These are phyloP conservation scores for Lizonia empirigonia DNA, from an alignment of 2,329 filamentous ascomycete genomes.

Conservation along the genomic window DNA sequence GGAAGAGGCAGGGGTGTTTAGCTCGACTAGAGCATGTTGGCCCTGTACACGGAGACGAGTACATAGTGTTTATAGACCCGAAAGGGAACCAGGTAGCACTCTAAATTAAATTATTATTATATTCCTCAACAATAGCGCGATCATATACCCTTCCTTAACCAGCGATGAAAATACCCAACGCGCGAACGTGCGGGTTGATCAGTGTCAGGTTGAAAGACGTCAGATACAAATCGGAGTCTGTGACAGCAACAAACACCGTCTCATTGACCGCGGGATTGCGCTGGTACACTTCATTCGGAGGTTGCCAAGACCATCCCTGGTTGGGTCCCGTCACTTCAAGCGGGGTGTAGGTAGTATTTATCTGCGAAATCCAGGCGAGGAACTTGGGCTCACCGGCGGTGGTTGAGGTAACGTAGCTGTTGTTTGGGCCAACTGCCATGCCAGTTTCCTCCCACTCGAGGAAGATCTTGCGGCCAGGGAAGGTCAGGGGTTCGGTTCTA, in stretches of 20 bases:
- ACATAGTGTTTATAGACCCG: no score
- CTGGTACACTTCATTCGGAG: slow-evolving; percentile 68
- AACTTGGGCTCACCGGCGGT: slow-evolving; percentile 66
- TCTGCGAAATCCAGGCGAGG: slow-evolving; percentile 77
- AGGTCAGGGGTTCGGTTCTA: slow-evolving; percentile 72
- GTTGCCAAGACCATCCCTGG: slow-evolving; percentile 72
- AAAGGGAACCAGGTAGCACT: no score
- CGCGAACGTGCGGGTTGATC: slow-evolving; percentile 77
- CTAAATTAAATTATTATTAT: neutral
- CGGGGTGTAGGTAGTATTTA: slow-evolving; percentile 61
- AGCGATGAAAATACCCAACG: slow-evolving; percentile 78
- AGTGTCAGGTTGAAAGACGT: slow-evolving; percentile 77
- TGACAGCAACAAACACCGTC: slow-evolving; percentile 79
- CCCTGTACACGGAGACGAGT: no score
- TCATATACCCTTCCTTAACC: slow-evolving; percentile 58
- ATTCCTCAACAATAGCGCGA: neutral
- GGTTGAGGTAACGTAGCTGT: slow-evolving; percentile 73
- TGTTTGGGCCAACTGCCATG: slow-evolving; percentile 74
- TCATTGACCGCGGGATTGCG: slow-evolving; percentile 74
- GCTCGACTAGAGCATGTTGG: no score
- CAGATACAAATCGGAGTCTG: slow-evolving; percentile 68
- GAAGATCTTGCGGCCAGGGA: slow-evolving; percentile 72
- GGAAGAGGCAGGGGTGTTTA: no score
- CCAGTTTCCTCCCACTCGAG: slow-evolving; percentile 76
- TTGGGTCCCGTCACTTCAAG: slow-evolving; percentile 68